phyloP scores from a whole-genome alignment of 2,329 filamentous ascomycete genomes.

The Claviceps maximensis region DNA sequence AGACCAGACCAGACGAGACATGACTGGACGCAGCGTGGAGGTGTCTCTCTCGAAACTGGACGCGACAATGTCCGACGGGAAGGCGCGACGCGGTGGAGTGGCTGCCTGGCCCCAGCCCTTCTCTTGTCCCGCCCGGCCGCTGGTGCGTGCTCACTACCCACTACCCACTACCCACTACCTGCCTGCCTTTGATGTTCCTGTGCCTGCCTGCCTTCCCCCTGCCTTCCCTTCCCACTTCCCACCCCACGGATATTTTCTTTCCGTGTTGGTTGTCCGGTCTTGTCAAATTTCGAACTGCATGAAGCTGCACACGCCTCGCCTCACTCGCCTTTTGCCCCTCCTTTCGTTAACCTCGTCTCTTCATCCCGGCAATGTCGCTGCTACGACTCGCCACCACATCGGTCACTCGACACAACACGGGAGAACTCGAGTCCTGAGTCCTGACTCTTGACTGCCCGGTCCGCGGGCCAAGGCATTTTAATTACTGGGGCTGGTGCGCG shows the following conservation, averaged over 20 bases:
- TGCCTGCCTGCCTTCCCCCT: not conserved
- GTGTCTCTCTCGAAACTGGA: too few species aligned
- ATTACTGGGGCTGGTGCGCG: slow-evolving; percentile 1
- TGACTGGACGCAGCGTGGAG: too few species aligned
- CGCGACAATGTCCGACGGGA: not conserved
- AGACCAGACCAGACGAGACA: too few species aligned
- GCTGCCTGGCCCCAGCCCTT: not conserved
- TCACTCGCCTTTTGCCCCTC: not conserved
- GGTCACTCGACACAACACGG: not conserved
- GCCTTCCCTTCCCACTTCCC: too few species aligned
- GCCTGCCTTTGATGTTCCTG: too few species aligned
- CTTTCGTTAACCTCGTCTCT: not conserved
- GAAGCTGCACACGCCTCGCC: not conserved
- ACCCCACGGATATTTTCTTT: not conserved
- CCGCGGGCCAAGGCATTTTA: not conserved
- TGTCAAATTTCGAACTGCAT: not conserved
- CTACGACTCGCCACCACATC: not conserved
- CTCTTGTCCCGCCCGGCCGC: not conserved
- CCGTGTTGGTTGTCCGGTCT: not conserved
- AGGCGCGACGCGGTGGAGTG: not conserved
- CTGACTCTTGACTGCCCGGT: not conserved
- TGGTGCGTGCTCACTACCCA: too few species aligned
- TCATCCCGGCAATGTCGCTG: not conserved
- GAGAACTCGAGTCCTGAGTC: not conserved
- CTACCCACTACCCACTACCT: too few species aligned